Percentiles rank a stretch among this genome's conserved stretches.
Evolutionary conservation across 768 basidiomycete genomes (phyloP).

Genomic region (Suillus variegatus): DNA sequence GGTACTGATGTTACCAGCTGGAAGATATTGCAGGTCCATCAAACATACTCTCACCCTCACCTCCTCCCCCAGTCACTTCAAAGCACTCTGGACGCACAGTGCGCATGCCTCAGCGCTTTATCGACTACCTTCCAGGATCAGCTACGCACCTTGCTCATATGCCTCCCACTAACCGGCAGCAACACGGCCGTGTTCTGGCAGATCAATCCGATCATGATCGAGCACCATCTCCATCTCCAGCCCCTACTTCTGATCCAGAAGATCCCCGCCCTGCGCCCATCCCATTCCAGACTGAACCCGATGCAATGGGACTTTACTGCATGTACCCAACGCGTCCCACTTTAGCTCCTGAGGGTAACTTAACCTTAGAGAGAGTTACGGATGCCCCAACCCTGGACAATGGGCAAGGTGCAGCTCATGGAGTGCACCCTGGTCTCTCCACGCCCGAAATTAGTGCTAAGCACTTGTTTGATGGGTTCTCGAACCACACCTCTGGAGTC

Average conservation of each 20-base stretch:
- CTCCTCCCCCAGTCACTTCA: neutral
- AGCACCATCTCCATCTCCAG: neutral
- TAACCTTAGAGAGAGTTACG: neutral
- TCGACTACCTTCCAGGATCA: neutral
- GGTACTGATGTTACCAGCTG: too few species aligned
- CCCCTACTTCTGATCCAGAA: too few species aligned
- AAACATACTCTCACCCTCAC: neutral
- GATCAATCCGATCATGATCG: neutral
- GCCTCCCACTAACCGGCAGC: conserved; percentile 1
- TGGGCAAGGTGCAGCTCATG: neutral
- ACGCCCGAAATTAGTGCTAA: neutral
- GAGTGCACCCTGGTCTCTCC: neutral
- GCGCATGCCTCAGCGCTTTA: neutral
- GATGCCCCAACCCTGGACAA: conserved; percentile 1
- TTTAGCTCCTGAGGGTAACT: neutral
- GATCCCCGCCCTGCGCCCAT: neutral
- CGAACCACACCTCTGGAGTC: conserved; percentile 13
- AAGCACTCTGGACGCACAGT: neutral
- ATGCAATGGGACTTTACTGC: neutral
- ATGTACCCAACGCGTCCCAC: conserved; percentile 3
- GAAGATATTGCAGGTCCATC: too few species aligned
- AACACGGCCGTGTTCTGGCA: neutral
- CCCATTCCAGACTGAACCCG: neutral
- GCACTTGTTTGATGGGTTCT: conserved; percentile 17
- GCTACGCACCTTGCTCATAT: neutral